Evolutionary conservation across 73 alveolate species (phyloP).

Genomic region (Paramecium tetraurelia): DNA sequence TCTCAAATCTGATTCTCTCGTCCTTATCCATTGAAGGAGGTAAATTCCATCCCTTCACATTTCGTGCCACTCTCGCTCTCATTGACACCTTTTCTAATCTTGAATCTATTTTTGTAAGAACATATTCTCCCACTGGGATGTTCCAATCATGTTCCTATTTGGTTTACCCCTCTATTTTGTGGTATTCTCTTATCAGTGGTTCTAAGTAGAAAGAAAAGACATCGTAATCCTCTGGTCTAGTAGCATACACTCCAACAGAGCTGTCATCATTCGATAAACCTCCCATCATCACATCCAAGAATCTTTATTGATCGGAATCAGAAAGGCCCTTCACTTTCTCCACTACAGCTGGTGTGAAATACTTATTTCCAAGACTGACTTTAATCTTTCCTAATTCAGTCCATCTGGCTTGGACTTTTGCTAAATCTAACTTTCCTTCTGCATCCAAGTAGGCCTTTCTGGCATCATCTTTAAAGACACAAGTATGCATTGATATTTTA

Average conservation of each 20-base stretch:
- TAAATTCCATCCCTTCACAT: constrained; percentile 13
- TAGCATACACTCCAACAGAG: constrained; percentile 24
- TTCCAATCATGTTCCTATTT: background rate
- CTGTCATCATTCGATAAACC: background rate
- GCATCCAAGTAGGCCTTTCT: constrained; percentile 5
- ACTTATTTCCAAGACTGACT: background rate
- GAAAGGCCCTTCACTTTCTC: background rate
- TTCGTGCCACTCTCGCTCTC: constrained; percentile 21
- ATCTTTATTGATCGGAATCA: background rate
- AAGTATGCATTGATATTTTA: background rate
- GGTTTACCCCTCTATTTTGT: background rate
- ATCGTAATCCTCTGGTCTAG: constrained; percentile 26
- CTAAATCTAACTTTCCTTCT: background rate
- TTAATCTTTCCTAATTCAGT: background rate
- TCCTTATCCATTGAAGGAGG: background rate
- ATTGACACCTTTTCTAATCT: background rate
- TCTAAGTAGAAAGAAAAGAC: background rate
- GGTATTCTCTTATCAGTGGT: background rate
- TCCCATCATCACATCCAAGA: constrained; percentile 21
- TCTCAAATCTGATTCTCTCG: background rate
- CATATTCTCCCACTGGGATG: background rate
- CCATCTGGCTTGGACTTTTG: background rate
- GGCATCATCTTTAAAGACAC: background rate
- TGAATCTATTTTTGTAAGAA: background rate
- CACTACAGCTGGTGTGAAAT: background rate